phyloP scores from a whole-genome alignment of 768 basidiomycete species.

The Infundibulicybe gibba region DNA sequence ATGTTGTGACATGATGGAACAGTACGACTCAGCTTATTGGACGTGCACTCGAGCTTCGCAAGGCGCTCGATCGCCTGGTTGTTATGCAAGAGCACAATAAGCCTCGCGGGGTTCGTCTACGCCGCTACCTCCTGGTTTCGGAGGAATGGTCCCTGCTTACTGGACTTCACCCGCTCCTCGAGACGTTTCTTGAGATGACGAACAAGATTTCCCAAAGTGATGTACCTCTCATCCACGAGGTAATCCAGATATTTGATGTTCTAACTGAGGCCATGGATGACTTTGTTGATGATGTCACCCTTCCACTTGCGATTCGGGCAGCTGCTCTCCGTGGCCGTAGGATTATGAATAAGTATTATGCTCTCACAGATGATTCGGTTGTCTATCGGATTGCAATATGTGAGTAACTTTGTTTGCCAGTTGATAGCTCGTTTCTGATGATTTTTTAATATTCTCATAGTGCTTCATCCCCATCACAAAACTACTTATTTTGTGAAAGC shows the following conservation, averaged over 20 bases:
- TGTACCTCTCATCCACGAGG: slow-evolving; percentile 18
- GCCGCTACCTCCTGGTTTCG: slow-evolving; percentile 6
- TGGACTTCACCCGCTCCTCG: slow-evolving; percentile 16
- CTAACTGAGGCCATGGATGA: slow-evolving; percentile 16
- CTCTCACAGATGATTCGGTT: slow-evolving; percentile 14
- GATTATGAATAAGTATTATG: slow-evolving; percentile 26
- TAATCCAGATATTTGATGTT: slow-evolving; percentile 24
- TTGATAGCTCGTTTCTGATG: not conserved
- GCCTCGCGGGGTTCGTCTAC: slow-evolving; percentile 6
- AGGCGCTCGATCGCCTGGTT: slow-evolving; percentile 10
- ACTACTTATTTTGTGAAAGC: slow-evolving; percentile 15
- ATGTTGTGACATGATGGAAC: slow-evolving; percentile 21
- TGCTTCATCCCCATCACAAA: slow-evolving; percentile 22
- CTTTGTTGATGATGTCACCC: slow-evolving; percentile 5
- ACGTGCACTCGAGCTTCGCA: slow-evolving; percentile 12
- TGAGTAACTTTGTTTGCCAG: slow-evolving; percentile 8
- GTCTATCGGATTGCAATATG: slow-evolving; percentile 22
- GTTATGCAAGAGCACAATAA: slow-evolving; percentile 14
- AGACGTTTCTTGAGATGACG: slow-evolving; percentile 20
- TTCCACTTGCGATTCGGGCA: slow-evolving; percentile 9
- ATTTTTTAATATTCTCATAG: slow-evolving; percentile 10
- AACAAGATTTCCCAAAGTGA: slow-evolving; percentile 13
- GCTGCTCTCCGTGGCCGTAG: slow-evolving; percentile 9
- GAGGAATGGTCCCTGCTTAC: slow-evolving; percentile 19
- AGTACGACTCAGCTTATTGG: slow-evolving; percentile 12